Percentiles rank a stretch among this genome's conserved stretches.
These are phyloP conservation scores for Phytophthora gonapodyides DNA, from an alignment of 352 stramenopile genomes.

Conservation along the genomic window DNA sequence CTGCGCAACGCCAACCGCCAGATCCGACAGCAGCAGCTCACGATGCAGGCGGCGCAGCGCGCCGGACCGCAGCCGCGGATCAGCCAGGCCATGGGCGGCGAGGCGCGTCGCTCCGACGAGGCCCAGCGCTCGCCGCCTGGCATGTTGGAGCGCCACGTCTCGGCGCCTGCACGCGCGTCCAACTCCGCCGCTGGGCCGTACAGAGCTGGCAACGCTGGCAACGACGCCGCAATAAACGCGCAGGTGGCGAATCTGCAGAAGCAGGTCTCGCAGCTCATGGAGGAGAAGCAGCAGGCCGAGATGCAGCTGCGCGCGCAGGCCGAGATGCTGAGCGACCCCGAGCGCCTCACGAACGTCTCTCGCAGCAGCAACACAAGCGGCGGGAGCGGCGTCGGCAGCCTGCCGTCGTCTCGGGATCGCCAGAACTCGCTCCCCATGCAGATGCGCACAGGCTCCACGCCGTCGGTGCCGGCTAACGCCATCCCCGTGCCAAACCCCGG, in stretches of 20 bases:
- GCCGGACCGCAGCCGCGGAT: slow-evolving; percentile 19
- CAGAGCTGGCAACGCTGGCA: slow-evolving; percentile 18
- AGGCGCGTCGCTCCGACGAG: slow-evolving; percentile 66
- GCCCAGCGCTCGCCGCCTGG: slow-evolving; percentile 37
- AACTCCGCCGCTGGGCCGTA: slow-evolving; percentile 23
- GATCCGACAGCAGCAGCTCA: slow-evolving; percentile 33
- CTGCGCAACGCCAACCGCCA: slow-evolving; percentile 62
- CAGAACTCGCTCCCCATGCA: slow-evolving; percentile 71
- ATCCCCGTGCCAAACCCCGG: slow-evolving; percentile 25
- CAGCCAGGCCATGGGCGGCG: slow-evolving; percentile 27
- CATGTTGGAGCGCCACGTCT: slow-evolving; percentile 76
- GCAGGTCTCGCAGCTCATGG: slow-evolving; percentile 81
- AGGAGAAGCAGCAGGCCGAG: slow-evolving; percentile 85
- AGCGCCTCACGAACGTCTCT: slow-evolving; percentile 47
- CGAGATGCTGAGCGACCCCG: slow-evolving; percentile 59
- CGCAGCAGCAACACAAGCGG: slow-evolving; percentile 40
- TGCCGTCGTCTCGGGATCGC: slow-evolving; percentile 44
- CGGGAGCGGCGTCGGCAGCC: slow-evolving; percentile 25
- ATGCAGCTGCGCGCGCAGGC: slow-evolving; percentile 73
- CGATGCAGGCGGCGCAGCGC: slow-evolving; percentile 39
- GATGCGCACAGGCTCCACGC: slow-evolving; percentile 36
- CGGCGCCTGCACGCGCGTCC: slow-evolving; percentile 58
- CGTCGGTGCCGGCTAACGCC: slow-evolving; percentile 12
- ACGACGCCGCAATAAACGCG: slow-evolving; percentile 67
- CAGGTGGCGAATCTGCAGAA: slow-evolving; percentile 86